Evolutionary conservation across 108 stramenopile species (phyloP), one percentile per base, ranked within the genome.

Genomic region (Nitzschia putrida): DNA sequence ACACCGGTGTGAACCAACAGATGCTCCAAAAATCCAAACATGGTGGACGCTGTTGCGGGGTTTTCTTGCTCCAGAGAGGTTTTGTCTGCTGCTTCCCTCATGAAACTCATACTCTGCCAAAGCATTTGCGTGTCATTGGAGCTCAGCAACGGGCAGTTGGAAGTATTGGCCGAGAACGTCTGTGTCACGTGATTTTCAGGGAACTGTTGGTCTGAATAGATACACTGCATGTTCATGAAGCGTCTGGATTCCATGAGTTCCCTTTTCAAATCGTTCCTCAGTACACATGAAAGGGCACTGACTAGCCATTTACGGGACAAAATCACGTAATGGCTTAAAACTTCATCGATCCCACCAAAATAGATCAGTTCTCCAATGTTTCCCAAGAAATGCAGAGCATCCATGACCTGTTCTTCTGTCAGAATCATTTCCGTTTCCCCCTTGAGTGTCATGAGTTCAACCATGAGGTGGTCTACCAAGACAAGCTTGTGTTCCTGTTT

Each of bases 271-370:
- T 81, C 78, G n/a, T 81, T 81, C 26, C 78, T 49, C 3, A 93
- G 66, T 65, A 93, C 85, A 53, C 88, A 87, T 9, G 80, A 85
- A 55, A 90, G 75, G 4, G 86, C 89, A 40, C 87, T 80, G 40
- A 89, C 86, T 6, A 93, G 72, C 92, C 92, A 93, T 49, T 83
- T 77, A 5, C 86, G 92, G 43, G 76, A 83, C 37, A 93, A 65
- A 45, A 92, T 78, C 23, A 89, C 68, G 50, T 80, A 89, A 16
- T 85, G 71, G 3, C 81, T 83, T 3, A 88, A 72, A 6, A 78
- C 56, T 40, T 77, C 72, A 49, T 81, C 74, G 8, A 47, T 38
- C 39, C 44, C 66, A 11, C 80, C 80, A 76, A 76, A 83, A 66
- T 84, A 85, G 0, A 85, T 59, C 5, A 84, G 29, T 50, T 82